phyloP scores from a whole-genome alignment of 108 stramenopile genomes.

The Skeletonema tropicum region DNA sequence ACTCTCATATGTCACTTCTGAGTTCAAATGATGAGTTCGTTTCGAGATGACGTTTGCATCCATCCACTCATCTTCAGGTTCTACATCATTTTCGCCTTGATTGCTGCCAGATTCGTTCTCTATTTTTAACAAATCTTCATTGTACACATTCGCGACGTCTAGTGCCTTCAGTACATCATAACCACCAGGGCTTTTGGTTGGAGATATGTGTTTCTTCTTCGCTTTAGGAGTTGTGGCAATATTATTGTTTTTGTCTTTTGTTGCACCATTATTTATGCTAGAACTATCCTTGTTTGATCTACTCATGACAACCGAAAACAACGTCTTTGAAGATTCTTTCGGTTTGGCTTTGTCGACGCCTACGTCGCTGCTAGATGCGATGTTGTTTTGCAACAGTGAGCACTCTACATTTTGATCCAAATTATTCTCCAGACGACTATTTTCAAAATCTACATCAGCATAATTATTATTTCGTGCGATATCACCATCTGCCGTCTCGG shows the following conservation, averaged over 20 bases:
- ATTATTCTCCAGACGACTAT: not conserved
- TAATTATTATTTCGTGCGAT: not conserved
- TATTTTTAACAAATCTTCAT: not conserved
- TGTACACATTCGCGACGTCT: conserved; percentile 26
- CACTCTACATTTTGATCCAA: conserved; percentile 1
- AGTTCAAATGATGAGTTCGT: conserved; percentile 8
- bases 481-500: not conserved
- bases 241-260: not conserved
- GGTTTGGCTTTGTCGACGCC: not conserved
- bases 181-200: conserved; percentile 34
- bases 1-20: conserved; percentile 6
- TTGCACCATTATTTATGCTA: not conserved
- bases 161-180: conserved; percentile 29
- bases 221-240: not conserved
- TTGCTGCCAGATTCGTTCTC: not conserved
- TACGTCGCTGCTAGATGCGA: not conserved
- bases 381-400: not conserved
- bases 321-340: not conserved
- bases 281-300: conserved; percentile 10
- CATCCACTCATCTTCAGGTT: conserved; percentile 10
- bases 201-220: conserved; percentile 1
- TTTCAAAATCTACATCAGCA: not conserved
- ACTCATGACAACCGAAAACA: conserved; percentile 40
- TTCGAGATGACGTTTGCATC: conserved; percentile 11
- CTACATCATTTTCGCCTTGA: conserved; percentile 11